Percentiles rank a stretch among this genome's conserved stretches.
Evolutionary conservation across 2,329 filamentous ascomycete genomes (phyloP).

Genomic region (Exophiala sp.): DNA sequence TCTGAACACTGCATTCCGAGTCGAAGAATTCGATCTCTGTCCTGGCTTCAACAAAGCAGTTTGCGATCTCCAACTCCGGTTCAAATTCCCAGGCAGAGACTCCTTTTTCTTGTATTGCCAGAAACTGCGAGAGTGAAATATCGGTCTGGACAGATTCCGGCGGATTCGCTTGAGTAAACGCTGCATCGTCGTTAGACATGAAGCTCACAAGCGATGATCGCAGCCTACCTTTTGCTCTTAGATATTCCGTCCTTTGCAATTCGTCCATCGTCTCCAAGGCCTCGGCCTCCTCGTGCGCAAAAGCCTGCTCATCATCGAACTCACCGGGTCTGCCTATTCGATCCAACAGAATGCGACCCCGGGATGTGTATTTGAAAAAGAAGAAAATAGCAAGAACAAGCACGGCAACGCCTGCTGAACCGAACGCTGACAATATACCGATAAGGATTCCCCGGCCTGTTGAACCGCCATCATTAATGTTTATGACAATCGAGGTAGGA

Average conservation of each 20-base stretch:
- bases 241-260: constrained; percentile 80
- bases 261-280: constrained; percentile 96
- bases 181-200: constrained; percentile 47
- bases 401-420: constrained; percentile 80
- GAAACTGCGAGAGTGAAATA: constrained; percentile 93
- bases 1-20: constrained; percentile 94
- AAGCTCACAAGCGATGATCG: background rate
- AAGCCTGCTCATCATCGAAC: constrained; percentile 96
- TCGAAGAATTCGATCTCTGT: constrained; percentile 99
- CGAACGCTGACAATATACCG: constrained; percentile 89
- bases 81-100: constrained; percentile 99
- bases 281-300: constrained; percentile 88
- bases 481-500: constrained; percentile 31
- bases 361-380: constrained; percentile 86
- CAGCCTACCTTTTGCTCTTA: constrained; percentile 82
- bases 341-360: constrained; percentile 88
- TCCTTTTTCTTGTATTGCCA: constrained; percentile 98
- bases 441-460: constrained; percentile 82
- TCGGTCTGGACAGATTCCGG: constrained; percentile 94
- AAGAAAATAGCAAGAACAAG: constrained; percentile 78
- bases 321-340: constrained; percentile 89
- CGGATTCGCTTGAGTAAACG: constrained; percentile 89
- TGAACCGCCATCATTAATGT: constrained; percentile 46
- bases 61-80: constrained; percentile 96
- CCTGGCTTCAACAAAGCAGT: constrained; percentile 93